Conservation (phyloP, 2,329 filamentous ascomycete species). For the Karstenula rhodostoma region DNA sequence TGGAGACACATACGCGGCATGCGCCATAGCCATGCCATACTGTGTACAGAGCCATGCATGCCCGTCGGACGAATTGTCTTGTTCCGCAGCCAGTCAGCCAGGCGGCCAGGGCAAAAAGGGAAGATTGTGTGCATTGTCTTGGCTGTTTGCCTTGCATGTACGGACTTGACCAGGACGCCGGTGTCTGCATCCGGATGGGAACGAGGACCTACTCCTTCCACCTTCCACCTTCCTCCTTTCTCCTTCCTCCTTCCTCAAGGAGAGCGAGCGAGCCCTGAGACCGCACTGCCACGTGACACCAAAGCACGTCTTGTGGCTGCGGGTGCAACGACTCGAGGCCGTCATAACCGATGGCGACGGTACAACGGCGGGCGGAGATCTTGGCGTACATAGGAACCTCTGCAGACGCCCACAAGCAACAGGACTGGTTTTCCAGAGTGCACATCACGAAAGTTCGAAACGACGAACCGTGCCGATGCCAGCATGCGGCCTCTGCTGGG, state of each 20-base stretch:
- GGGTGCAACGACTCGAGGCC: not conserved
- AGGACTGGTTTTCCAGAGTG: not conserved
- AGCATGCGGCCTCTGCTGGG: not conserved
- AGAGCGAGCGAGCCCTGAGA: not conserved
- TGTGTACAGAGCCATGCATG: not conserved
- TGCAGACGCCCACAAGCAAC: not conserved
- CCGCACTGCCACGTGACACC: constrained; percentile 9
- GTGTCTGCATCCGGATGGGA: too few species aligned
- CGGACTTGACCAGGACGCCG: not conserved
- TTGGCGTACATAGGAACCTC: not conserved
- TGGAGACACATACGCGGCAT: constrained; percentile 1
- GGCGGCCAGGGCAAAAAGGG: not conserved
- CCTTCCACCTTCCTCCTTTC: too few species aligned
- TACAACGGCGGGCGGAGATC: constrained; percentile 2
- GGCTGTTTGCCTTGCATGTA: not conserved
- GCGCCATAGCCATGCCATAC: not conserved
- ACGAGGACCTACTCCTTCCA: too few species aligned
- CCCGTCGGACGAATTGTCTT: not conserved
- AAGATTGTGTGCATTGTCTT: not conserved
- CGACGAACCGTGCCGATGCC: not conserved
- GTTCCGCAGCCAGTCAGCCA: not conserved
- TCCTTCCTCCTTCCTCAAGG: not conserved
- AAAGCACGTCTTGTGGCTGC: constrained; percentile 3
- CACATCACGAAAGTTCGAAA: not conserved
- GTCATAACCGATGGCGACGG: constrained; percentile 1